These are phyloP conservation scores for Neopestalotiopsis sp. DNA, from an alignment of 2,329 filamentous ascomycete genomes.

Conservation along the genomic window DNA sequence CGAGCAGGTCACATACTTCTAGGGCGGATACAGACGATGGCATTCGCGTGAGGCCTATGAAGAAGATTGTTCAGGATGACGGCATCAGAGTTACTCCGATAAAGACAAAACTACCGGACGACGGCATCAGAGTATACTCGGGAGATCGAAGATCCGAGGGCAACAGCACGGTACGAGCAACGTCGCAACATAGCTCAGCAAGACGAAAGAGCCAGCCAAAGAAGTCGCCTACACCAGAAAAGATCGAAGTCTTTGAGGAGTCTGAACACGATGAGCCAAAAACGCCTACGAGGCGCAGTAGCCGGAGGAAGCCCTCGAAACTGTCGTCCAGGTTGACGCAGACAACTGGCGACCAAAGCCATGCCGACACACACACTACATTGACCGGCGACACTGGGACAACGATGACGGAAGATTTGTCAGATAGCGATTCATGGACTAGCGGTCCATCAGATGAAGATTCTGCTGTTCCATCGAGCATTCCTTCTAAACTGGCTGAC, in stretches of 20 bases:
- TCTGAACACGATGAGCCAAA: constrained; percentile 39
- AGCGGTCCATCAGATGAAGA: constrained; percentile 37
- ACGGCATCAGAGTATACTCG: constrained; percentile 42
- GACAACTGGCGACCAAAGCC: constrained; percentile 23
- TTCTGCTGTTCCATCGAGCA: constrained; percentile 45
- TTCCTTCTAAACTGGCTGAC: constrained; percentile 60
- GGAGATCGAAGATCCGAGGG: constrained; percentile 31
- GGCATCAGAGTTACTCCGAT: constrained; percentile 34
- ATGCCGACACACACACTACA: constrained; percentile 5
- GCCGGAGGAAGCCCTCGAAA: constrained; percentile 31
- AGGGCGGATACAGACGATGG: constrained; percentile 35
- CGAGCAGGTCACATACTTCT: constrained; percentile 26
- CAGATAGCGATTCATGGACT: constrained; percentile 38
- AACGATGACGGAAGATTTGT: constrained; percentile 38
- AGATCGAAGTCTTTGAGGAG: constrained; percentile 42
- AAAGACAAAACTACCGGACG: constrained; percentile 34
- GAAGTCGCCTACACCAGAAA: constrained; percentile 33
- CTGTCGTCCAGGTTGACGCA: constrained; percentile 29
- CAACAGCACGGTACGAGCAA: constrained; percentile 33
- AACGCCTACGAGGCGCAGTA: constrained; percentile 46
- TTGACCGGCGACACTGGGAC: constrained; percentile 28
- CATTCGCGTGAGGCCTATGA: constrained; percentile 39
- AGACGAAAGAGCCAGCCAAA: constrained; percentile 27
- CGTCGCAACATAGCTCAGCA: constrained; percentile 35
- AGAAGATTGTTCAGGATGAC: constrained; percentile 35